phyloP scores from a whole-genome alignment of 2,329 filamentous ascomycete species.

The Colletotrichum australisinense region DNA sequence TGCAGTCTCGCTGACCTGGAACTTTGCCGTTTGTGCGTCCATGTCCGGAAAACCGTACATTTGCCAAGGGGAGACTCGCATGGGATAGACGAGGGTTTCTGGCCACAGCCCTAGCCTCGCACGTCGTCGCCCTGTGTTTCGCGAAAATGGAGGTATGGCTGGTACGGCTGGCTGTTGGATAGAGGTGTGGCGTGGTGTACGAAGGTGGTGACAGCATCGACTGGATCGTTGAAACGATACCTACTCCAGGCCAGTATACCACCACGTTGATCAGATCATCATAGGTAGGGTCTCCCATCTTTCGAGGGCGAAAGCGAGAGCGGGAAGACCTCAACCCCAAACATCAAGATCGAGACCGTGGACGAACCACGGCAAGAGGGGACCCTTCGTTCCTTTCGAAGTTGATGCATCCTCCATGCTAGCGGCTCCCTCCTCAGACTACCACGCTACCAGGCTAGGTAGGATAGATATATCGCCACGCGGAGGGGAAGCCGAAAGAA shows the following conservation, averaged over 20 bases:
- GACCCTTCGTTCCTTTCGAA: too few relatives aligned
- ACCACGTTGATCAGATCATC: background rate
- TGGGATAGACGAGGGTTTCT: background rate
- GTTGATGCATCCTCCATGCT: background rate
- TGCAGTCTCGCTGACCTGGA: background rate
- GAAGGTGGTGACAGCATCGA: background rate
- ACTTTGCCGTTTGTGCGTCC: background rate
- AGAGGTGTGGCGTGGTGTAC: background rate
- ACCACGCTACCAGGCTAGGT: background rate
- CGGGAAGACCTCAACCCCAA: background rate
- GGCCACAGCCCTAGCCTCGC: slow-evolving; percentile 15
- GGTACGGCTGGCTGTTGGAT: too few relatives aligned
- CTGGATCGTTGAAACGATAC: too few relatives aligned
- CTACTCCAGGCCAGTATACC: background rate
- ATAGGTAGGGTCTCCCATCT: background rate
- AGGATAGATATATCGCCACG: background rate
- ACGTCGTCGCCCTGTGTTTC: background rate
- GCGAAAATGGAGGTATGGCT: slow-evolving; percentile 2
- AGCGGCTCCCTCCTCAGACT: background rate
- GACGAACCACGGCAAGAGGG: background rate
- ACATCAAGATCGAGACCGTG: background rate
- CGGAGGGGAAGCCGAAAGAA: background rate
- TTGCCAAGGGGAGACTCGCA: background rate
- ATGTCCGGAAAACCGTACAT: background rate
- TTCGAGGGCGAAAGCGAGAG: background rate